Percentiles rank a stretch among this genome's conserved stretches.
Evolutionary conservation across 495 filamentous ascomycete species (phyloP).

Genomic region (Choiromyces venosus): DNA sequence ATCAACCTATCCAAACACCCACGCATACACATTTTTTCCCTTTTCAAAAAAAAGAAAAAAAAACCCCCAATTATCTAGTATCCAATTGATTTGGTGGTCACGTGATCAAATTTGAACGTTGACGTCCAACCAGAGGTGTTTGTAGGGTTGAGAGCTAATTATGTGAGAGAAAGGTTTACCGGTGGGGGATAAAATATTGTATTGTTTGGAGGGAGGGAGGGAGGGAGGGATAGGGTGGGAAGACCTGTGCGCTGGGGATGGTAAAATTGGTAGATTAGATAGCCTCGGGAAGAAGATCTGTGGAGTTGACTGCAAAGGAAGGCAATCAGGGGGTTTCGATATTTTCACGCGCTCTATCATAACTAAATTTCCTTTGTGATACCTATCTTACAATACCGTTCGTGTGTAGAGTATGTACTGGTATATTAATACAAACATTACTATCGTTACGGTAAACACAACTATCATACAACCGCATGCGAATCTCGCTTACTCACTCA

Average conservation of each 20-base stretch:
- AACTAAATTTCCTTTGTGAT: too few relatives aligned
- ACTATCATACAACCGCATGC: too few relatives aligned
- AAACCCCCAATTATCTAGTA: neutral
- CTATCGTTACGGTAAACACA: too few relatives aligned
- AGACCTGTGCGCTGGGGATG: neutral
- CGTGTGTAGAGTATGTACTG: too few relatives aligned
- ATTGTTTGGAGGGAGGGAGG: neutral
- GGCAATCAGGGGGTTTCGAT: too few relatives aligned
- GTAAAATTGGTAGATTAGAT: neutral
- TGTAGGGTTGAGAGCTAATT: neutral
- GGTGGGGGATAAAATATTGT: neutral
- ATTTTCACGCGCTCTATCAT: too few relatives aligned
- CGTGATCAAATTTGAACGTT: neutral
- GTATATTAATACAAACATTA: too few relatives aligned
- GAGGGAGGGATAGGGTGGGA: neutral
- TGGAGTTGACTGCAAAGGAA: neutral
- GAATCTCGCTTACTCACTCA: too few relatives aligned
- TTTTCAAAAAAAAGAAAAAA: neutral
- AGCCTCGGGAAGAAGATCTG: neutral
- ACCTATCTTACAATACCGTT: too few relatives aligned
- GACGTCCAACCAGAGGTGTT: neutral
- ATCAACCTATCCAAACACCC: neutral
- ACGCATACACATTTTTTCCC: neutral
- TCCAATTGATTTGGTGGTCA: neutral
- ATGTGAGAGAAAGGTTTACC: neutral